Conservation (phyloP, 768 basidiomycete species). For the Boletus rex-veris region DNA sequence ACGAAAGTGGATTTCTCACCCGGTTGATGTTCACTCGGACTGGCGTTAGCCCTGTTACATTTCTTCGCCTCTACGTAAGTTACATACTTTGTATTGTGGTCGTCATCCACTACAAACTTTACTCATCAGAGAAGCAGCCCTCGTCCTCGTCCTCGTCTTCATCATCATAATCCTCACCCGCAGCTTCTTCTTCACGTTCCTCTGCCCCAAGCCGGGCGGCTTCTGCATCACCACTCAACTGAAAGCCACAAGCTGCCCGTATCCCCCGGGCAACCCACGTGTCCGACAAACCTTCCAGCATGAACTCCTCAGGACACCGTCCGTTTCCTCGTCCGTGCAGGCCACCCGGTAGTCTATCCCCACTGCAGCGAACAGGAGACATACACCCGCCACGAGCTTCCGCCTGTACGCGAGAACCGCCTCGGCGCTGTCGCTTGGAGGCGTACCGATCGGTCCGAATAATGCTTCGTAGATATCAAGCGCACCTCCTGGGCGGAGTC, state of each 20-base stretch:
- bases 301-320: not conserved
- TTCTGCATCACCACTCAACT: not conserved
- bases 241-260: constrained; percentile 8
- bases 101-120: too few species aligned
- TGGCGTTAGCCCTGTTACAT: too few species aligned
- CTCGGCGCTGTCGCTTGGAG: not conserved
- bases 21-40: too few species aligned
- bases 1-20: too few species aligned
- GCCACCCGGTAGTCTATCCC: constrained; percentile 7
- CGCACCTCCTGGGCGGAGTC: not conserved
- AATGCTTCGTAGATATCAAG: constrained; percentile 3
- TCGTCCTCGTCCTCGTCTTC: too few species aligned
- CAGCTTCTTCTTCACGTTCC: too few species aligned
- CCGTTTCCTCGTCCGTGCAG: constrained; percentile 7
- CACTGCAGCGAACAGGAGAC: constrained; percentile 7
- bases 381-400: constrained; percentile 3
- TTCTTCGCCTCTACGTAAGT: too few species aligned
- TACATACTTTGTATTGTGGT: too few species aligned
- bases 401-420: not conserved
- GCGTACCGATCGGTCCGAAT: constrained; percentile 2
- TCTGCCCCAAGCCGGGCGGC: too few species aligned
- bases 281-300: constrained; percentile 10
- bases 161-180: too few species aligned
- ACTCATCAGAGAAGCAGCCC: too few species aligned
- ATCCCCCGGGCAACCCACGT: constrained; percentile 13